Evolutionary conservation across 805 yeast genomes (phyloP).

Genomic region (Candida schatavii): DNA sequence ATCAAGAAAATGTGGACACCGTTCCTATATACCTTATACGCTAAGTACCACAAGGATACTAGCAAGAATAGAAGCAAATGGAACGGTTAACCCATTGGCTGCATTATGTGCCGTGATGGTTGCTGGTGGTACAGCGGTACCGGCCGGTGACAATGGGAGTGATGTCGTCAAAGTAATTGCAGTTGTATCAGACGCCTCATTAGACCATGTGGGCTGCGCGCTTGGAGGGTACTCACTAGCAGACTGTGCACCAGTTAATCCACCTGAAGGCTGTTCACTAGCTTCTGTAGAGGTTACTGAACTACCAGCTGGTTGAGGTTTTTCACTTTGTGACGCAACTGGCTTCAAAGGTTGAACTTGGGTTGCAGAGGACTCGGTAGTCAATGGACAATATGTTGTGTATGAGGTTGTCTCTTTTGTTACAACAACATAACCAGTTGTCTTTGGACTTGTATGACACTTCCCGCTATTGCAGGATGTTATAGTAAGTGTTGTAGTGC

Average conservation of each 20-base stretch:
- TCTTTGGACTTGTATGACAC: constrained; percentile 24
- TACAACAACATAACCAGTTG: constrained; percentile 22
- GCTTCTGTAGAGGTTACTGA: too few relatives aligned
- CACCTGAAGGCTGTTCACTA: too few relatives aligned
- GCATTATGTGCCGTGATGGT: background rate
- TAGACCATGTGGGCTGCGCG: too few relatives aligned
- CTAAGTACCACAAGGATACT: background rate
- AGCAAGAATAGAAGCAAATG: background rate
- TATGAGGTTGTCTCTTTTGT: constrained; percentile 30
- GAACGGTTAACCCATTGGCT: background rate
- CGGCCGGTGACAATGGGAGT: background rate
- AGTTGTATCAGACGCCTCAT: background rate
- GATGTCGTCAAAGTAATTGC: background rate
- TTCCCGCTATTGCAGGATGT: constrained; percentile 26
- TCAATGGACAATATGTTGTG: constrained; percentile 36
- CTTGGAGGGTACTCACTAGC: too few relatives aligned
- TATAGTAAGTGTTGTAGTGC: constrained; percentile 21
- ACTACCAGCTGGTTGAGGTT: too few relatives aligned
- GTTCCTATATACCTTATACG: too few relatives aligned
- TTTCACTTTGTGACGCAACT: too few relatives aligned
- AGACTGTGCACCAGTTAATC: too few relatives aligned
- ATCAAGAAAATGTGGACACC: too few relatives aligned
- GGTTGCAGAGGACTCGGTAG: too few relatives aligned
- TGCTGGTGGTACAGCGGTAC: background rate
- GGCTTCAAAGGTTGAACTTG: too few relatives aligned